These are phyloP conservation scores for Leishmania amazonensis DNA, from an alignment of 208 protist genomes.

Conservation along the genomic window DNA sequence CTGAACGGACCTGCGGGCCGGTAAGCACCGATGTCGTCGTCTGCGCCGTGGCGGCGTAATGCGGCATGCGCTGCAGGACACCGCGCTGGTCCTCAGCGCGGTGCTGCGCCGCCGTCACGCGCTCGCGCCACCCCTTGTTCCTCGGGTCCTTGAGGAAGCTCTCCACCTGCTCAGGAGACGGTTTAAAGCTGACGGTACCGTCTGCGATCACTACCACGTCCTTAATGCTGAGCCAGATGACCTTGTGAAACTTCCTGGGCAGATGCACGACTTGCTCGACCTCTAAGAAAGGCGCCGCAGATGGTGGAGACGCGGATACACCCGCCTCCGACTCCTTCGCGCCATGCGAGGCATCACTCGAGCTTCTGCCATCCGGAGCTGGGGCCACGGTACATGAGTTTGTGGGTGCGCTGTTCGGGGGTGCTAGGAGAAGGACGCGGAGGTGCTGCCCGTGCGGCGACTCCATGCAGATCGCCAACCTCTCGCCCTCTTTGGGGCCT, in stretches of 20 bases:
- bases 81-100: conserved; percentile 37
- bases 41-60: conserved; percentile 38
- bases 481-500: conserved; percentile 48
- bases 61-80: conserved; percentile 53
- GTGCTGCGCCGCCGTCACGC: conserved; percentile 43
- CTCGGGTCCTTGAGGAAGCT: conserved; percentile 50
- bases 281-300: neutral
- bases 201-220: conserved; percentile 79
- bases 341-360: neutral
- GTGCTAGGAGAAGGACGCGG: conserved; percentile 45
- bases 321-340: neutral
- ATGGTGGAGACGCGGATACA: neutral
- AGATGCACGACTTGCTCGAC: conserved; percentile 58
- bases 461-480: conserved; percentile 71
- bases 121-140: conserved; percentile 44
- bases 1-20: conserved; percentile 17
- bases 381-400: neutral
- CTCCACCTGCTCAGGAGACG: conserved; percentile 76
- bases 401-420: neutral
- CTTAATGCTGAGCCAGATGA: conserved; percentile 83
- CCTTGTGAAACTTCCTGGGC: conserved; percentile 89
- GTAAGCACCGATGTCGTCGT: conserved; percentile 68
- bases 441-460: conserved; percentile 76
- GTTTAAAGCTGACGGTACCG: conserved; percentile 64
- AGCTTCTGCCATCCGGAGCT: neutral